These are phyloP conservation scores for Cercospora janseana DNA, from an alignment of 2,329 filamentous ascomycete species.

Conservation along the genomic window DNA sequence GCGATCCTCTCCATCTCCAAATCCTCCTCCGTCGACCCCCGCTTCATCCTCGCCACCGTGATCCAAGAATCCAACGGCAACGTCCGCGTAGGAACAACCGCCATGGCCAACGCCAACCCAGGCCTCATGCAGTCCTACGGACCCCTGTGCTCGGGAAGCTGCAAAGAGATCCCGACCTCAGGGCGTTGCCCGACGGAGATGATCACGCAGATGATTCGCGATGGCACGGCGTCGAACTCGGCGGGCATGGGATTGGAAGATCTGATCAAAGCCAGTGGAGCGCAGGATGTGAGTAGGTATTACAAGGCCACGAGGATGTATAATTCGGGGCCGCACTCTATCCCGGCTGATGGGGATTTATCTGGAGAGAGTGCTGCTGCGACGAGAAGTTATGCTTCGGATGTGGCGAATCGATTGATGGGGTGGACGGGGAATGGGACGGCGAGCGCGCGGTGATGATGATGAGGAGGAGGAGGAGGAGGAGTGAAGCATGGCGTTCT, in stretches of 20 bases:
- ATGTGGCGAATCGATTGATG: slow-evolving; percentile 21
- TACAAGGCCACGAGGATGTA: slow-evolving; percentile 50
- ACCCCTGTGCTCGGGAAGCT: slow-evolving; percentile 34
- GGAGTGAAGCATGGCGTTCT: background rate
- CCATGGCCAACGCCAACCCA: slow-evolving; percentile 43
- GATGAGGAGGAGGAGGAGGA: background rate
- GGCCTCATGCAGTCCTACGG: slow-evolving; percentile 48
- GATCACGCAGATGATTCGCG: slow-evolving; percentile 42
- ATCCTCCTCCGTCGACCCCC: slow-evolving; percentile 38
- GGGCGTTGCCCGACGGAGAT: slow-evolving; percentile 41
- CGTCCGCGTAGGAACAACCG: slow-evolving; percentile 44
- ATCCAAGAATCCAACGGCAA: slow-evolving; percentile 49
- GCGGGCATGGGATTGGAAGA: slow-evolving; percentile 45
- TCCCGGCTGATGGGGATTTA: slow-evolving; percentile 9
- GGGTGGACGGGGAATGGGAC: slow-evolving; percentile 6
- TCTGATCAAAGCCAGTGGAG: slow-evolving; percentile 35
- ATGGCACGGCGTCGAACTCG: slow-evolving; percentile 44
- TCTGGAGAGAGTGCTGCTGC: slow-evolving; percentile 10
- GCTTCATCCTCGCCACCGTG: slow-evolving; percentile 44
- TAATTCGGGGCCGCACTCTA: slow-evolving; percentile 44
- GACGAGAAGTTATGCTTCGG: slow-evolving; percentile 18
- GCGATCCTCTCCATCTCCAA: slow-evolving; percentile 37
- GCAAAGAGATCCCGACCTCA: slow-evolving; percentile 27
- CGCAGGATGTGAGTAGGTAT: slow-evolving; percentile 40
- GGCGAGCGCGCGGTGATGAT: background rate